Evolutionary conservation across 179 eudicot genomes (phyloP).

Genomic region (Pouteria campechiana): DNA sequence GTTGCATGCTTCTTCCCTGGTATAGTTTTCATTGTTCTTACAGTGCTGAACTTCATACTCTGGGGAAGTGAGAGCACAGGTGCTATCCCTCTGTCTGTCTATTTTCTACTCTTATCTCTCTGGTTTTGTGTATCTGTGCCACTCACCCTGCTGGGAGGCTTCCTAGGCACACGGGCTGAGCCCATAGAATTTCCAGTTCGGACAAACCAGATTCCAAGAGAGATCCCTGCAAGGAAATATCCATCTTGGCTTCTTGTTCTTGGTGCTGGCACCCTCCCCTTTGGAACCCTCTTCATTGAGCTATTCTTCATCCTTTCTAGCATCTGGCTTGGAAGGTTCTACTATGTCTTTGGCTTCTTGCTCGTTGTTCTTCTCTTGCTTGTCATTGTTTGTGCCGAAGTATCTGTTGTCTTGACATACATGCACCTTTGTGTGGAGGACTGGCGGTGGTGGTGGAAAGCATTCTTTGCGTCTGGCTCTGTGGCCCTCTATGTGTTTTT

Average conservation of each 20-base stretch:
- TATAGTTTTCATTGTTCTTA: conserved; percentile 39
- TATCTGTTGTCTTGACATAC: conserved; percentile 57
- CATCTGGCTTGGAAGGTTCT: conserved; percentile 67
- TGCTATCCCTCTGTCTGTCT: conserved; percentile 56
- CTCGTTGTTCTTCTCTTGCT: conserved; percentile 43
- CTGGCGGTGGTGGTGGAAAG: conserved; percentile 79
- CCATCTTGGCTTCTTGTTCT: conserved; percentile 71
- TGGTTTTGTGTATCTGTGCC: conserved; percentile 72
- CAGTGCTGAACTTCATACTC: conserved; percentile 40
- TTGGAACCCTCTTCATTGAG: conserved; percentile 62
- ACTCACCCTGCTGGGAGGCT: conserved; percentile 55
- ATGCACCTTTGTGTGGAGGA: conserved; percentile 75
- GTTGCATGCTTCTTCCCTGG: conserved; percentile 63
- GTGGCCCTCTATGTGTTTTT: conserved; percentile 54
- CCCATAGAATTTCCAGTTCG: conserved; percentile 51
- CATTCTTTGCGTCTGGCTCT: conserved; percentile 60
- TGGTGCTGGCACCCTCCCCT: conserved; percentile 72
- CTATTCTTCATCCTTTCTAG: conserved; percentile 70
- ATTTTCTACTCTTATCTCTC: conserved; percentile 38
- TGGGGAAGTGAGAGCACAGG: conserved; percentile 66
- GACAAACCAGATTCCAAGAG: conserved; percentile 65
- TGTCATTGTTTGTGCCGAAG: conserved; percentile 60
- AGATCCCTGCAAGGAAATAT: conserved; percentile 54
- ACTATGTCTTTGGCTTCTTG: conserved; percentile 58
- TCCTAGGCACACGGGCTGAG: conserved; percentile 41